phyloP scores from a whole-genome alignment of 345 rosid species.

The Citrus medica region DNA sequence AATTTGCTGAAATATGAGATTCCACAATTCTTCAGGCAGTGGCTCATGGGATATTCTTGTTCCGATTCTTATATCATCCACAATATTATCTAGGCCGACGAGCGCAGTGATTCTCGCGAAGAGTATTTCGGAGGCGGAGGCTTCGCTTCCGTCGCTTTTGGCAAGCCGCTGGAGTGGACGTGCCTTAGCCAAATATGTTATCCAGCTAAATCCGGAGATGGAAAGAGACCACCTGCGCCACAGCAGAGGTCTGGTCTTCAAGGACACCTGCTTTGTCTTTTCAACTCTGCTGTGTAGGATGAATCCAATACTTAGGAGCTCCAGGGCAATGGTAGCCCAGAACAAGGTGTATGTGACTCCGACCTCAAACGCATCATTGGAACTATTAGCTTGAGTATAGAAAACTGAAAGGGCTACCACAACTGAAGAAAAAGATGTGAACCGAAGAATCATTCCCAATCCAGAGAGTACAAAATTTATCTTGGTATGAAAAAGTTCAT shows the following conservation, averaged over 20 bases:
- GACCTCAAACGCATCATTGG: constrained; percentile 32
- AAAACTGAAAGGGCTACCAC: constrained; percentile 33
- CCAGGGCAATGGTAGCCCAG: constrained; percentile 44
- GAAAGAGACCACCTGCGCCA: neutral
- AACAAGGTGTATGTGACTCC: constrained; percentile 51
- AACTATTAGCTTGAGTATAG: constrained; percentile 21
- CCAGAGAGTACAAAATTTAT: constrained; percentile 37
- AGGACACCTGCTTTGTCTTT: neutral
- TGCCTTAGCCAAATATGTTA: neutral
- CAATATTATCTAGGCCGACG: neutral
- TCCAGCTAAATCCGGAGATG: no score
- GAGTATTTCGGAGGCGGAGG: neutral
- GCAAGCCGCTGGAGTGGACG: neutral
- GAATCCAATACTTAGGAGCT: constrained; percentile 17
- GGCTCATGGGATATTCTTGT: neutral
- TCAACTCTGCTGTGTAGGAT: neutral
- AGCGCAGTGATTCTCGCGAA: neutral
- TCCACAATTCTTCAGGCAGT: neutral
- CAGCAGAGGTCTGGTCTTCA: constrained; percentile 18
- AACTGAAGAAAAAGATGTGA: constrained; percentile 25
- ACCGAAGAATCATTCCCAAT: constrained; percentile 26
- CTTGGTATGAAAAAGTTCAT: constrained; percentile 60
- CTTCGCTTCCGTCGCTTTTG: no score
- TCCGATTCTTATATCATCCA: neutral
- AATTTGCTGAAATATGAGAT: neutral